Base-by-base conservation (phyloP, 306 rosid genomes). In the Gastrolobium villosum region DNA sequence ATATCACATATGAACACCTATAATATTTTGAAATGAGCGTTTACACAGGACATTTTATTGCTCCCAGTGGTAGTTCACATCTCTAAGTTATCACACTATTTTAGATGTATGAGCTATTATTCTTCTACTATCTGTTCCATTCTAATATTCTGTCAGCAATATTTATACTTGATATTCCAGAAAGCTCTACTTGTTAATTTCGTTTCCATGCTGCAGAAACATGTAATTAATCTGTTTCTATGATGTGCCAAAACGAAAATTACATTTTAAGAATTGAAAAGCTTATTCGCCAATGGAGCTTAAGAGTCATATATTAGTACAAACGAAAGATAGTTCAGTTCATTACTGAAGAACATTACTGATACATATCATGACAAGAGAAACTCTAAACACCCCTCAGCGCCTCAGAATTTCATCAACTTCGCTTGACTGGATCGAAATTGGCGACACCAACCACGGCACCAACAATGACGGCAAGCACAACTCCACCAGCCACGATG, bases 351-450 rank as follows among this genome's bases (percentile, higher is more conserved):
- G 65, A 71, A 72, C 76, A 75, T 52, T 43, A 82, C 68, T 52
- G 61, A 74, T 78, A 79, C 81, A 83, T 70, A 72, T 65, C 43
- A 57, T 11, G 67, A 59, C 63, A 20, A 65, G 54, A 64, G 76
- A 44, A 81, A 70, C 56, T 46, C 64, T 75, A 83, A 54, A 69
- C 9, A 28, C 45, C 7, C 7, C 1, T 40, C 45, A 66, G 14
- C 45, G 7, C 45, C 43, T 41, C 53, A 44, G 85, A 76, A 55
- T 53, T 61, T 71, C 50, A 76, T 92, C 86, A 92, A 87, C 87
- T 45, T 79, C 99, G 85, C 88, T 91, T 92, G 60, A 95, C 99
- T 2, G 98, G 98, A 72, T 96, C 98, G 76, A 93, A 96, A 81
- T 96, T 96, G 77, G 99, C 3, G 10, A 96, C 99, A 28, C 93